Evolutionary conservation across 2,329 filamentous ascomycete genomes (phyloP), one percentile per base, ranked within the genome.

Genomic region (Apiospora arundinis): DNA sequence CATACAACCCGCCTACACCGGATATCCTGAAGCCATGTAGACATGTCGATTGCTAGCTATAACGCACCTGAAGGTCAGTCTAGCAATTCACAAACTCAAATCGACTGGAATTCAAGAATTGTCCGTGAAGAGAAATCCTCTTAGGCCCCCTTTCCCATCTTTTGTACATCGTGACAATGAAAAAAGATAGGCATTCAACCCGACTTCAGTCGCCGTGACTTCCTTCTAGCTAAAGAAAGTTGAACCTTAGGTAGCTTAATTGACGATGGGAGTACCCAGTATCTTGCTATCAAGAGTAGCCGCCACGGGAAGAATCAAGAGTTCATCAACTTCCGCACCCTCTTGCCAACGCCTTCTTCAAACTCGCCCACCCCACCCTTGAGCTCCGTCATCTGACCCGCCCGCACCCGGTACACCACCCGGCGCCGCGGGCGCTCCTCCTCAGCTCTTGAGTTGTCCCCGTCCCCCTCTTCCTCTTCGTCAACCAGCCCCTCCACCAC

Each of bases 331-430:
- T 74, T 74, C 37, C 72, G 70, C 23, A 89, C 89, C 73, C 86
- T 84, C 81, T 87, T 91, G 78, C 91, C 88, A 78, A 93, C 84
- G 66, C 87, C 83, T 69, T 85, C 81, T 80, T 92, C 91, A 80
- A 93, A 94, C 77, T 90, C 87, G 65, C 87, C 84, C 71, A 93
- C 91, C 0, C 92, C 91, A 9, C 85, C 85, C 69, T 87, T 82
- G 75, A 93, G 81, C 66, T 84, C 81, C 37, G 80, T 83, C 82
- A 93, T 78, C 73, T 84, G 86, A 0, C 91, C 91, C 2, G 81
- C 83, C 69, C 87, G 89, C 63, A 94, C 76, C 65, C 90, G 84
- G 79, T 89, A 93, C 49, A 93, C 88, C 0, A 84, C 78, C 28
- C 91, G 83, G 70, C 88, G 84, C 66, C 88, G 83, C 37, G 77